Evolutionary conservation across 1,284 basidiomycete genomes (phyloP).

Genomic region (Ceratobasidium sp.): DNA sequence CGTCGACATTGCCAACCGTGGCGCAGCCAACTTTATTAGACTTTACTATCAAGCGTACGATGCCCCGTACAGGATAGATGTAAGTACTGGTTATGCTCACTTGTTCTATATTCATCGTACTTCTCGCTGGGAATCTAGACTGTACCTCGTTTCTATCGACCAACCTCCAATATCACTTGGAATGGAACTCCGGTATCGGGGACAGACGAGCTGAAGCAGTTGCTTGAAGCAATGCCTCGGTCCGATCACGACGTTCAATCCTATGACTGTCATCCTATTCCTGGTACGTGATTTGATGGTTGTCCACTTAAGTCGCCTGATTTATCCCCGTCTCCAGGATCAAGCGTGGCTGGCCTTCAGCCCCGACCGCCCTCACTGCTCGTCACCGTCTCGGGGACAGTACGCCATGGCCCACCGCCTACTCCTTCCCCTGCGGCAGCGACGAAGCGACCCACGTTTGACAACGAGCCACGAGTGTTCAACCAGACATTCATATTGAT

Average conservation of each 20-base stretch:
- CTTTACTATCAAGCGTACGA: constrained; percentile 85
- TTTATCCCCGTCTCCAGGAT: neutral
- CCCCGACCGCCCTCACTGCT: constrained; percentile 75
- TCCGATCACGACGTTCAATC: constrained; percentile 80
- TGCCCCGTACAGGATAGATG: constrained; percentile 67
- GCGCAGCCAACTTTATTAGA: constrained; percentile 81
- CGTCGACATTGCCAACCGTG: constrained; percentile 83
- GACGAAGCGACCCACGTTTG: constrained; percentile 63
- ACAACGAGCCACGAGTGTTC: constrained; percentile 84
- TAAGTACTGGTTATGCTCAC: constrained; percentile 14
- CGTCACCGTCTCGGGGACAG: constrained; percentile 80
- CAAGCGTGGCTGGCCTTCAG: constrained; percentile 39
- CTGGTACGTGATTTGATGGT: constrained; percentile 65
- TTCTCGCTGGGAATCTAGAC: constrained; percentile 53
- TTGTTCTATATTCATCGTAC: constrained; percentile 59
- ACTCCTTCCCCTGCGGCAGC: constrained; percentile 53
- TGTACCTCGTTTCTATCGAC: constrained; percentile 81
- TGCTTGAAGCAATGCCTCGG: constrained; percentile 51
- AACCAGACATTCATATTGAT: constrained; percentile 87
- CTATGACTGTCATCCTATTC: constrained; percentile 88
- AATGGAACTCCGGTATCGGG: constrained; percentile 86
- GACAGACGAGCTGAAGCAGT: constrained; percentile 68
- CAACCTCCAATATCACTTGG: constrained; percentile 81
- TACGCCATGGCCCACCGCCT: constrained; percentile 73
- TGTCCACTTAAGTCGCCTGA: constrained; percentile 25